Evolutionary conservation across 202 grass and related monocot species (phyloP).

Genomic region (Schoenoplectus triqueter): DNA sequence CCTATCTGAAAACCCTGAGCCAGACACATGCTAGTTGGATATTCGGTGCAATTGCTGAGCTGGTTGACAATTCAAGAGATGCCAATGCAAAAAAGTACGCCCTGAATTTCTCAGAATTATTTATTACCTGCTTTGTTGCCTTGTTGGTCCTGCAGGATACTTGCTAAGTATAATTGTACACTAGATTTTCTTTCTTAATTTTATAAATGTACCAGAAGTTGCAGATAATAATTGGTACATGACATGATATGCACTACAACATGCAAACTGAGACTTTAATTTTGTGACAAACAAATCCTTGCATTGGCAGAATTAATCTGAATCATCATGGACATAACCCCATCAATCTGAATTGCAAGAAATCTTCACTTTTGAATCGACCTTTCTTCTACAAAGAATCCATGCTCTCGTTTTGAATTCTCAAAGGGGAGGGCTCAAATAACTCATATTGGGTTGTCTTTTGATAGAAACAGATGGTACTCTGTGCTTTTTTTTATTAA

Average conservation of each 20-base stretch:
- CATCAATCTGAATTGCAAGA: not conserved
- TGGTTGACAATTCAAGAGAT: conserved; percentile 90
- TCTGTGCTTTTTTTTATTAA: not conserved
- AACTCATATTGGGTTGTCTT: not conserved
- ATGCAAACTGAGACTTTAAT: not conserved
- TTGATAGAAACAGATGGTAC: not conserved
- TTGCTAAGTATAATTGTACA: conserved; percentile 17
- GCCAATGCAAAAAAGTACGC: conserved; percentile 65
- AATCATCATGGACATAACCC: not conserved
- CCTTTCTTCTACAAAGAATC: not conserved
- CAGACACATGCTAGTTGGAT: conserved; percentile 89
- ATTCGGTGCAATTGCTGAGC: conserved; percentile 90
- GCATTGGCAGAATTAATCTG: not conserved
- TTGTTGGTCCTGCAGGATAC: not conserved
- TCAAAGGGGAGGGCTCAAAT: not conserved
- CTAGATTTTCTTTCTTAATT: conserved; percentile 5
- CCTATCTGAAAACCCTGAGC: conserved; percentile 78
- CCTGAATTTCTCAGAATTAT: not conserved
- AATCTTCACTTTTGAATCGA: conserved; percentile 1
- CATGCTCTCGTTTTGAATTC: not conserved
- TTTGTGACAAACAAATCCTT: not conserved
- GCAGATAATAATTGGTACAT: not conserved
- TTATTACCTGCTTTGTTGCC: not conserved
- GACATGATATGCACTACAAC: not conserved
- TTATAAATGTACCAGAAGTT: not conserved